Conservation (phyloP, 1,284 basidiomycete species). For the Clitocybe nebularis region DNA sequence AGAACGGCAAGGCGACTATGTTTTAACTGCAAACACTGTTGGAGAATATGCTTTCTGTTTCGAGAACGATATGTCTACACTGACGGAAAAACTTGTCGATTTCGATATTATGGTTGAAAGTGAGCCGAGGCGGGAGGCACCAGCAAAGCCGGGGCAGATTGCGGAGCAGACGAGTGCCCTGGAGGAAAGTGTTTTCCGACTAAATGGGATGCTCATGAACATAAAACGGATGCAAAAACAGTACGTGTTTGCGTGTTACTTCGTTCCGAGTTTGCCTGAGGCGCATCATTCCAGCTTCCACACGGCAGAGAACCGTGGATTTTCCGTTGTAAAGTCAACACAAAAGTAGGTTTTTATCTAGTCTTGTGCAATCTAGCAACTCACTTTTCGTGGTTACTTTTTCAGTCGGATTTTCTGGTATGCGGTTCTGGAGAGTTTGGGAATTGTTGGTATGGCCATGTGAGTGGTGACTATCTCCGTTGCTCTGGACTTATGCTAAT, state of each 20-base stretch:
- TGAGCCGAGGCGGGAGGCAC: constrained; percentile 81
- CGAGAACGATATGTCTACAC: constrained; percentile 92
- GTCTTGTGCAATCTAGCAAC: background rate
- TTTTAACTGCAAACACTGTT: constrained; percentile 89
- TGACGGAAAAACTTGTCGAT: constrained; percentile 89
- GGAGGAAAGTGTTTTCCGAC: constrained; percentile 90
- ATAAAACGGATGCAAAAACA: constrained; percentile 92
- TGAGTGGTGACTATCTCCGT: constrained; percentile 35
- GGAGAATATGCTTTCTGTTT: constrained; percentile 99
- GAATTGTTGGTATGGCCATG: constrained; percentile 80
- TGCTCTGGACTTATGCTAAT: constrained; percentile 8
- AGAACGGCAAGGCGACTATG: constrained; percentile 95
- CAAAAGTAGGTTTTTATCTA: constrained; percentile 50
- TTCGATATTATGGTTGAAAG: constrained; percentile 98
- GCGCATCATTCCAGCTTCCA: constrained; percentile 76
- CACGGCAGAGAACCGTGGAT: constrained; percentile 78
- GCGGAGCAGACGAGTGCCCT: constrained; percentile 86
- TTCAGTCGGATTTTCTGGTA: constrained; percentile 87
- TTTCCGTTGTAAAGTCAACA: constrained; percentile 75
- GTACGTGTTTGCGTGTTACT: constrained; percentile 54
- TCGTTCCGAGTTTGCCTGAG: no score
- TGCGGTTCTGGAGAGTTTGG: constrained; percentile 72
- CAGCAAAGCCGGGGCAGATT: constrained; percentile 80
- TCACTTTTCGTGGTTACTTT: constrained; percentile 21
- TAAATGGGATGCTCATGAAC: constrained; percentile 80